Conservation (phyloP, 768 basidiomycete genomes). For the Pleurotus ostreatus region DNA sequence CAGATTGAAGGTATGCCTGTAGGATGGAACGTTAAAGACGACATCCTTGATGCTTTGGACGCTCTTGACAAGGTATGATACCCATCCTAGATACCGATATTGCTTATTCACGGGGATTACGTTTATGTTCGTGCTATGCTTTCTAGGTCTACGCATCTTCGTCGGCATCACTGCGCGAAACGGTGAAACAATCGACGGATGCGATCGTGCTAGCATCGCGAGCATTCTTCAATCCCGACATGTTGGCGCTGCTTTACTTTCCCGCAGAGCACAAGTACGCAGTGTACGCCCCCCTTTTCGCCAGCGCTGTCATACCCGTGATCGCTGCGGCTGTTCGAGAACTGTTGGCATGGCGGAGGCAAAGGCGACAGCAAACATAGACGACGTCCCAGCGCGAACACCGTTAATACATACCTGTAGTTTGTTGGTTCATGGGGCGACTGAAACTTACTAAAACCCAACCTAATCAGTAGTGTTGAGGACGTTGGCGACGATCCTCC, state of each 20-base stretch:
- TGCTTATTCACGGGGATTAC: not conserved
- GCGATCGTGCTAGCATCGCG: constrained; percentile 68
- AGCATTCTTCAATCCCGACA: constrained; percentile 96
- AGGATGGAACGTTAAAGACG: constrained; percentile 65
- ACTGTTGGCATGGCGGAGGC: constrained; percentile 55
- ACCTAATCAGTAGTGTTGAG: too few relatives aligned
- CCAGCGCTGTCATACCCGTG: constrained; percentile 82
- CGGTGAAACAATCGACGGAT: constrained; percentile 56
- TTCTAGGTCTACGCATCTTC: constrained; percentile 35
- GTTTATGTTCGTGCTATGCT: not conserved
- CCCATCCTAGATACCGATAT: not conserved
- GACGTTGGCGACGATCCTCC: too few relatives aligned
- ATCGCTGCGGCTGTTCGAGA: constrained; percentile 73
- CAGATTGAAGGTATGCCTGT: constrained; percentile 94
- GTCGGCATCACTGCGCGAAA: constrained; percentile 33
- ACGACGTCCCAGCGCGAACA: too few relatives aligned
- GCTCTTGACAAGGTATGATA: constrained; percentile 67
- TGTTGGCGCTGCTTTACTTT: constrained; percentile 95
- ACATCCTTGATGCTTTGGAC: constrained; percentile 65
- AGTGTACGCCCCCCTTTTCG: constrained; percentile 94
- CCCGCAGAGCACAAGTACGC: constrained; percentile 98
- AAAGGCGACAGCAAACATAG: constrained; percentile 19
- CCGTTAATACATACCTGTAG: too few relatives aligned
- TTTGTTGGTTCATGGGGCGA: too few relatives aligned
- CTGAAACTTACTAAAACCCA: too few relatives aligned